These are phyloP conservation scores for Leccinum obscurum DNA, from an alignment of 768 basidiomycete species.

Conservation along the genomic window DNA sequence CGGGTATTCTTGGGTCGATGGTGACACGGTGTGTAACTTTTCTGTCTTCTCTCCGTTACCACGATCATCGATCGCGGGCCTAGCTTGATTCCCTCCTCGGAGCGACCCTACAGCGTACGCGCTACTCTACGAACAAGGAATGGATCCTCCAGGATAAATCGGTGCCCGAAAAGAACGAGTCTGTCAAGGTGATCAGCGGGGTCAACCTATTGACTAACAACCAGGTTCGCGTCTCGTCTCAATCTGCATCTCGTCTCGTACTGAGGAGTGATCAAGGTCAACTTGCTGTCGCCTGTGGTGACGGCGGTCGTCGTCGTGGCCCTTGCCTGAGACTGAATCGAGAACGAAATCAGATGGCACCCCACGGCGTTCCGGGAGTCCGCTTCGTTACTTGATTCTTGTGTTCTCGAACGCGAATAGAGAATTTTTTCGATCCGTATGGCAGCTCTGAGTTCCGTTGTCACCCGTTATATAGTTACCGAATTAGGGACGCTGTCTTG, in stretches of 20 bases:
- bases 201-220: constrained; percentile 78
- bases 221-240: constrained; percentile 48
- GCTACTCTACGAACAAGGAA: constrained; percentile 62
- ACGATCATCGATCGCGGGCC: background rate
- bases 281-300: constrained; percentile 43
- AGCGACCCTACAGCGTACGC: constrained; percentile 81
- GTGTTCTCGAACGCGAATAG: constrained; percentile 2
- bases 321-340: constrained; percentile 29
- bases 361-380: background rate
- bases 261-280: constrained; percentile 36
- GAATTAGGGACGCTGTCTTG: constrained; percentile 16
- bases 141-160: constrained; percentile 62
- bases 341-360: background rate
- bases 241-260: background rate
- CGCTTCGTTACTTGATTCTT: background rate
- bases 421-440: background rate
- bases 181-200: constrained; percentile 62
- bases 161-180: constrained; percentile 36
- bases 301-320: constrained; percentile 38
- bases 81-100: constrained; percentile 87
- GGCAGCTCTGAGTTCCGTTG: background rate
- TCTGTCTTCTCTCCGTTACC: background rate
- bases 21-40: constrained; percentile 33
- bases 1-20: constrained; percentile 79
- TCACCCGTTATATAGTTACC: constrained; percentile 18